These are phyloP conservation scores for Candida morakotiae DNA, from an alignment of 805 yeast species.

Conservation along the genomic window DNA sequence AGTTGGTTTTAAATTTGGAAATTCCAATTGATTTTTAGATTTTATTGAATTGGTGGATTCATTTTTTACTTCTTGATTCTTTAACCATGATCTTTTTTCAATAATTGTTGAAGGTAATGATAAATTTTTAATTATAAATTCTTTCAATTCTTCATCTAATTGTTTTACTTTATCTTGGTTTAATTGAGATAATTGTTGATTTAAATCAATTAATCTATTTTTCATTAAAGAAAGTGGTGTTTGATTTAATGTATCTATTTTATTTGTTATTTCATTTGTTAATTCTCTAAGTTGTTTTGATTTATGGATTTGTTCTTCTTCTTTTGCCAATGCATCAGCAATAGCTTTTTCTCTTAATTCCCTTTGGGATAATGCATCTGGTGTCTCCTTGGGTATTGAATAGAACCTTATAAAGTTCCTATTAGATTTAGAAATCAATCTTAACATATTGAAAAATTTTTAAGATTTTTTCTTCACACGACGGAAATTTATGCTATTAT, in stretches of 20 bases:
- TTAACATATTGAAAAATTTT: constrained; percentile 4
- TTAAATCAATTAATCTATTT: constrained; percentile 26
- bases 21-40: constrained; percentile 27
- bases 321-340: constrained; percentile 41
- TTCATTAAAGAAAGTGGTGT: constrained; percentile 29
- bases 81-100: constrained; percentile 32
- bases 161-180: constrained; percentile 31
- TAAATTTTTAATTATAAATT: constrained; percentile 30
- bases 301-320: constrained; percentile 35
- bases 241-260: constrained; percentile 30
- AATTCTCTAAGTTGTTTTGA: constrained; percentile 24
- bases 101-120: constrained; percentile 27
- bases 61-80: constrained; percentile 3
- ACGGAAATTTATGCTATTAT: constrained; percentile 8
- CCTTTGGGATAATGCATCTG: constrained; percentile 10
- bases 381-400: neutral
- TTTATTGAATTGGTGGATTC: constrained; percentile 24
- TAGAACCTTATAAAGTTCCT: neutral
- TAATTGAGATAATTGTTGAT: constrained; percentile 23
- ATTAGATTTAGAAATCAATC: neutral
- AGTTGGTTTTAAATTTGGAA: constrained; percentile 64
- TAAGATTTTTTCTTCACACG: neutral
- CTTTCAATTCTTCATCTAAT: constrained; percentile 38
- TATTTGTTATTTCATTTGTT: constrained; percentile 23
- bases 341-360: constrained; percentile 36